Evolutionary conservation across 2,329 filamentous ascomycete genomes (phyloP).

Genomic region (Xylaria sp.): DNA sequence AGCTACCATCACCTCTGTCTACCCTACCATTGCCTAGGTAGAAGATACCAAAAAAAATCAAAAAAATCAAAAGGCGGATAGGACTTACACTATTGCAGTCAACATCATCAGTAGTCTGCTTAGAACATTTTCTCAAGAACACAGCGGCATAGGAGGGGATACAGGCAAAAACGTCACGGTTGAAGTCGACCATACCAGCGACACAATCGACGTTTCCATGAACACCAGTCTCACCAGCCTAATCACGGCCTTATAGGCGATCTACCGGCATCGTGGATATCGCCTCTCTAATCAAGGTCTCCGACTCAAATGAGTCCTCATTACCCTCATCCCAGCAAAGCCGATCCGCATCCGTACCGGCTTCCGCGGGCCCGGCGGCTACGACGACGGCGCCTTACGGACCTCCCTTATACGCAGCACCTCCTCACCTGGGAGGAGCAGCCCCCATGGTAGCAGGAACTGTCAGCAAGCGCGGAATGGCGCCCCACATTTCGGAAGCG

Average conservation of each 20-base stretch:
- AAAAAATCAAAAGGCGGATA: not conserved
- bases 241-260: conserved; percentile 44
- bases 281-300: conserved; percentile 81
- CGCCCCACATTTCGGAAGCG: conserved; percentile 63
- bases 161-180: conserved; percentile 19
- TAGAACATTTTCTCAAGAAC: conserved; percentile 20
- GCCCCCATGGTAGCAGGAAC: conserved; percentile 40
- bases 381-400: conserved; percentile 39
- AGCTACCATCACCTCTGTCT: conserved; percentile 6
- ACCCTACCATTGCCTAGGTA: conserved; percentile 16
- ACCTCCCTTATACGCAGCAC: conserved; percentile 37
- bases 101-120: conserved; percentile 27
- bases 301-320: conserved; percentile 74
- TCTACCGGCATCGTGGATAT: conserved; percentile 88
- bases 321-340: conserved; percentile 50
- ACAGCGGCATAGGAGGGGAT: conserved; percentile 18
- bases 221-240: conserved; percentile 40
- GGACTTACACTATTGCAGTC: conserved; percentile 10
- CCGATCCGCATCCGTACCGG: conserved; percentile 46
- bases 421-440: conserved; percentile 38
- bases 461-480: conserved; percentile 56
- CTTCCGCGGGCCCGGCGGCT: conserved; percentile 46
- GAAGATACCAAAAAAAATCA: not conserved
- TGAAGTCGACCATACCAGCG: conserved; percentile 29
- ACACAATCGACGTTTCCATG: conserved; percentile 40